Percentiles rank a stretch among this genome's conserved stretches.
Evolutionary conservation across 106 monocot species (phyloP).

Genomic region (Cymbidium sinense): DNA sequence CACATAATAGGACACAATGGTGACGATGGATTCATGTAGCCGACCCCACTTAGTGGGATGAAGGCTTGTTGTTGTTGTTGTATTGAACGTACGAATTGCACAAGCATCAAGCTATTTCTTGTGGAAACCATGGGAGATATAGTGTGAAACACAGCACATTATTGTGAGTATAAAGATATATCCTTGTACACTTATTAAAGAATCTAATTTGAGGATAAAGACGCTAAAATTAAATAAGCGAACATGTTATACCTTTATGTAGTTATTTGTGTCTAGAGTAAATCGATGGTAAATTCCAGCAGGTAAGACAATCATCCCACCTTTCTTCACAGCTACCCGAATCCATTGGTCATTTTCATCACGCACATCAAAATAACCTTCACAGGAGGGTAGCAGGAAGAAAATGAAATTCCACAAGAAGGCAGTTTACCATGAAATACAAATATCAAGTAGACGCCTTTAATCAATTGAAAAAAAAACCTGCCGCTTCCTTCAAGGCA

Average conservation of each 20-base stretch:
- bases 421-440: neutral
- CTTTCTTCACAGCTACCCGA: slow-evolving; percentile 75
- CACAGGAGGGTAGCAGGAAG: neutral
- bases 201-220: too few species aligned
- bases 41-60: too few species aligned
- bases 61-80: too few species aligned
- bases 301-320: slow-evolving; percentile 91
- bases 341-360: slow-evolving; percentile 89
- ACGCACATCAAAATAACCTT: slow-evolving; percentile 97
- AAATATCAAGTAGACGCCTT: neutral
- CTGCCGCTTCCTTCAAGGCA: slow-evolving; percentile 91
- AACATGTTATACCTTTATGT: slow-evolving; percentile 69
- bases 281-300: slow-evolving; percentile 98
- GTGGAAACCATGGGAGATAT: too few species aligned
- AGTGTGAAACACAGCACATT: neutral
- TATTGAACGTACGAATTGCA: neutral
- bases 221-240: too few species aligned
- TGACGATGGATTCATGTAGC: too few species aligned
- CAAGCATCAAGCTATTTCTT: neutral
- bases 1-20: too few species aligned
- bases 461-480: neutral
- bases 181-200: too few species aligned
- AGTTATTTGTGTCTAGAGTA: slow-evolving; percentile 74
- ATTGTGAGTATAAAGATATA: too few species aligned
- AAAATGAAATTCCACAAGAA: neutral